Conservation (phyloP, 805 yeast species). For the Wickerhamiella bombiphila region DNA sequence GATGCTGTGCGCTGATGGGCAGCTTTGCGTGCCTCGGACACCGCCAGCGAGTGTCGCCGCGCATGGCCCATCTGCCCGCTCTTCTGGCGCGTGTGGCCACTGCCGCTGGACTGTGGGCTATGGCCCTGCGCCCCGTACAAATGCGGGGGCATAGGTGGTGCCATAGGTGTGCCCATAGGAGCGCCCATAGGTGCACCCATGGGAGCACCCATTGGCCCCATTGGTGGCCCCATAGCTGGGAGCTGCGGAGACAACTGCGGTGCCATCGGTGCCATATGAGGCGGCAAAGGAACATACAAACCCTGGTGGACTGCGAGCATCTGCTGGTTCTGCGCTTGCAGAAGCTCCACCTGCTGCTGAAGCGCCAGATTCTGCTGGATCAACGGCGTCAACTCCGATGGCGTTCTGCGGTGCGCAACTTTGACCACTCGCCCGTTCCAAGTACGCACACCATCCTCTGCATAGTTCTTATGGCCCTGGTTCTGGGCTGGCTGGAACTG, state of each 20-base stretch:
- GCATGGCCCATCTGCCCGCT: constrained; percentile 45
- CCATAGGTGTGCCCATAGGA: constrained; percentile 1
- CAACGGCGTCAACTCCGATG: constrained; percentile 82
- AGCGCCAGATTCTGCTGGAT: constrained; percentile 70
- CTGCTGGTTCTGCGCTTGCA: constrained; percentile 86
- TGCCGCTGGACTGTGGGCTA: constrained; percentile 2
- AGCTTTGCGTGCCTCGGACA: constrained; percentile 85
- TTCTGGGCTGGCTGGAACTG: no score
- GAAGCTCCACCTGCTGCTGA: constrained; percentile 83
- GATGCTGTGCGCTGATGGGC: constrained; percentile 68
- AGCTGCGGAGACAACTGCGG: constrained; percentile 7
- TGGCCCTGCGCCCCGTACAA: constrained; percentile 1
- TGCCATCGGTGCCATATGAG: background rate
- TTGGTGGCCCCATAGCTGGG: constrained; percentile 6
- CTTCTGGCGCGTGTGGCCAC: constrained; percentile 12
- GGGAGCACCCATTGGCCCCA: background rate
- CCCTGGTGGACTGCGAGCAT: constrained; percentile 52
- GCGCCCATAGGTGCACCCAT: background rate
- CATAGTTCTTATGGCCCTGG: no score
- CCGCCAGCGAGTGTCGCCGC: constrained; percentile 83
- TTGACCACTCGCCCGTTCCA: constrained; percentile 42
- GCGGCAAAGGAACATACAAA: constrained; percentile 18
- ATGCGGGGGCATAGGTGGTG: background rate
- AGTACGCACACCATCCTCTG: constrained; percentile 5
- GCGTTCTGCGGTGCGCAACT: constrained; percentile 93